Conservation (phyloP, 2,329 filamentous ascomycete species). For the Neonectria magnoliae region DNA sequence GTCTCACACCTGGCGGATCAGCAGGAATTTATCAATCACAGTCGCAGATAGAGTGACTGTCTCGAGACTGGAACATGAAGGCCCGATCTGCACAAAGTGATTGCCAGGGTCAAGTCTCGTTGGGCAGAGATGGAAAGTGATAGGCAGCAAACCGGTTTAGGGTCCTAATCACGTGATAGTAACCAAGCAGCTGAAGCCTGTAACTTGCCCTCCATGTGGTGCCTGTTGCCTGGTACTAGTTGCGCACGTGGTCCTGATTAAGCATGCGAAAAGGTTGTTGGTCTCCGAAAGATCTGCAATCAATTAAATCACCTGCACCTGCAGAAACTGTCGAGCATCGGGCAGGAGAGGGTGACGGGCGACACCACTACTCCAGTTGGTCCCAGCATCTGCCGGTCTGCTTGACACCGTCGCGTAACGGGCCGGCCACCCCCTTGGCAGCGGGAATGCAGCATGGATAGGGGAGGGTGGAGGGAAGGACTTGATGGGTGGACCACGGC, state of each 20-base stretch:
- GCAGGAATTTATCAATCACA: background rate
- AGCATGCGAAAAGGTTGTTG: background rate
- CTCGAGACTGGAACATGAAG: background rate
- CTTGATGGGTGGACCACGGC: background rate
- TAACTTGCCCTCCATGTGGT: background rate
- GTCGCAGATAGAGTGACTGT: background rate
- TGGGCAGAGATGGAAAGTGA: background rate
- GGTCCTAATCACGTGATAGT: background rate
- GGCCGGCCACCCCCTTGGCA: constrained; percentile 9
- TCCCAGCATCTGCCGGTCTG: constrained; percentile 6
- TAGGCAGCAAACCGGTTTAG: background rate
- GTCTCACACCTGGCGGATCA: background rate
- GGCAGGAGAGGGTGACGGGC: constrained; percentile 1
- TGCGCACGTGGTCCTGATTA: background rate
- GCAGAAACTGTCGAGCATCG: constrained; percentile 5
- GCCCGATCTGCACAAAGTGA: background rate
- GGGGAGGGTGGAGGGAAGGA: constrained; percentile 10
- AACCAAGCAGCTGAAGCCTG: background rate
- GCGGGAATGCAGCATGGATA: constrained; percentile 23
- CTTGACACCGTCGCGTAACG: constrained; percentile 5
- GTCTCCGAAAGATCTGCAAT: constrained; percentile 10
- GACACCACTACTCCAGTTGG: constrained; percentile 1
- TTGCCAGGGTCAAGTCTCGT: background rate
- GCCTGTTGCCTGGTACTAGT: background rate
- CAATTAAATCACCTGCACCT: constrained; percentile 19